Evolutionary conservation across 2,329 filamentous ascomycete species (phyloP), one percentile per base, ranked within the genome.

Genomic region (Trichocomaceae sp.): DNA sequence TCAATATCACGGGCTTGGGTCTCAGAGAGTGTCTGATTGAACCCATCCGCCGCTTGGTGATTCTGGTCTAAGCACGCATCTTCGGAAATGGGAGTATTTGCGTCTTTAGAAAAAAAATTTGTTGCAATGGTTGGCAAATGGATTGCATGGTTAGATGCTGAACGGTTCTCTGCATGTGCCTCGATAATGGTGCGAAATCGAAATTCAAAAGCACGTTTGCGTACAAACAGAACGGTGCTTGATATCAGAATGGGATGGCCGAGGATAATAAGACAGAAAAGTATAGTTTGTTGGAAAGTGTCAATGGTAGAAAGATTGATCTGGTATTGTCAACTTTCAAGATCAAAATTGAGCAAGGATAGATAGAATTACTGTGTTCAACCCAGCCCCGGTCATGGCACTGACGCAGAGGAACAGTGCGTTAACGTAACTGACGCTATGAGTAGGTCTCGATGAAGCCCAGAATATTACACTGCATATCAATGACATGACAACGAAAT

Each of bases 211-310:
- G 81, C 82, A 56, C 75, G 72, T 61, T 79, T 82, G 39, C 85
- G 75, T 7, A 83, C 77, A 47, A 79, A 69, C 2, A 88, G 78
- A 2, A 86, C 85, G 59, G 80, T 82, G 33, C 81, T 79, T 1
- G 81, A 85, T 1, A 88, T 82, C 64, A 84, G 82, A n/a, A 88
- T 81, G 12, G 81, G 76, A 53, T 83, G 83, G 1, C 86, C 86
- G 6, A 86, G 65, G 46, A 88, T 73, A 58, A 88, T 84, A 42
- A 87, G 72, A 3, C 84, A 56, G 61, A 84, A 86, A 9, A 89
- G 73, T 39, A 86, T 69, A 26, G 81, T 71, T 66, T 89, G 86
- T 66, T 89, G 86, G 64, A 83, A 85, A 0, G 80, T 84, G 39
- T 83, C 87, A 62, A 88, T 64, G 26, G 76, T 72, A 54, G 80